Evolutionary conservation across 352 stramenopile species (phyloP), one percentile per base, ranked within the genome.

Genomic region (Globisporangium spiculum): DNA sequence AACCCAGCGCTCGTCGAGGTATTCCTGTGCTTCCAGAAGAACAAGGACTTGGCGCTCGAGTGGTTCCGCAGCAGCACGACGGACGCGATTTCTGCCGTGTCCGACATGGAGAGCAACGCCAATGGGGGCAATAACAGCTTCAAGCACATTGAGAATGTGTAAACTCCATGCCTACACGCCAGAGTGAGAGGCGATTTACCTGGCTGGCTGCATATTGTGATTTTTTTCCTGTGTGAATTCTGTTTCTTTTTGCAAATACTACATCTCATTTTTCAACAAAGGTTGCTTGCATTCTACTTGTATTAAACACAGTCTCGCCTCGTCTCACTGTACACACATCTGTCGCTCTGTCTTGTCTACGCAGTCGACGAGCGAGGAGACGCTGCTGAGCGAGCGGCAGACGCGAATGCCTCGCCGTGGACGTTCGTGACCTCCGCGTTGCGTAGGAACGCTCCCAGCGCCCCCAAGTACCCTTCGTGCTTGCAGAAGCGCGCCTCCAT

Each of bases 381-480:
- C 22, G 60, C 63, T 18, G 60, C 65, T 3, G 64, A 63, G 38
- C 76, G 72, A 48, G 84, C 67, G 1, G 79, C 77, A 16, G 80
- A 77, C 18, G 78, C 73, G 68, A 93, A 94, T 36, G 77, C 80
- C 54, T 90, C 77, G 24, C 83, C 83, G 58, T 93, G 82, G 9
- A 78, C 73, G 53, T 93, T 90, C 3, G 80, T 92, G 60, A 79
- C 80, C 60, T 92, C 80, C 10, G 87, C 86, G 22, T 96, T 90
- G 44, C 83, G 82, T 66, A 99, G 80, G 79, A 99, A 99, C 20
- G 98, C 96, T 12, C 98, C 98, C 3, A 99, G 76, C 18, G 98
- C 97, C 6, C 98, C 98, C 54, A 99, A 94, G 76, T 99, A 99
- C 0, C 98, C 98, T 85, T 99, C 97, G 72, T 99, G 97, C 75